A percentile compares a stretch with the other conserved stretches of the same genome.
Conservation (phyloP, 192 early-diverging fungal species). For the Umbelopsis sp. region DNA sequence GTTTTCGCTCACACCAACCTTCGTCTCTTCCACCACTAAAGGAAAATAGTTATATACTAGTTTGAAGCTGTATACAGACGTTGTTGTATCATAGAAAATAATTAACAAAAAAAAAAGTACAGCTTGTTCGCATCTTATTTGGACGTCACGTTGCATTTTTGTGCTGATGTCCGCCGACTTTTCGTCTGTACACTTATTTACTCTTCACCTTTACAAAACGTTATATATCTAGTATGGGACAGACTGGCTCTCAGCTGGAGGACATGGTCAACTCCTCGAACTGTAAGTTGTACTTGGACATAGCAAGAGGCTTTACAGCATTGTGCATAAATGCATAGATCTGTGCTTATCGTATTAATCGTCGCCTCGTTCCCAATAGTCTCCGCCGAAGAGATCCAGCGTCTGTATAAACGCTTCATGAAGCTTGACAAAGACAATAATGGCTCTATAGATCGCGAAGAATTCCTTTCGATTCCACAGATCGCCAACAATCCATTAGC, state of each 20-base stretch:
- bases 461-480: constrained; percentile 96
- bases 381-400: constrained; percentile 92
- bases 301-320: background rate
- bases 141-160: background rate
- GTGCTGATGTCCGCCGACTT: background rate
- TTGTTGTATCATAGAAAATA: constrained; percentile 20
- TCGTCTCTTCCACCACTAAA: constrained; percentile 96
- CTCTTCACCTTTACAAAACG: constrained; percentile 1
- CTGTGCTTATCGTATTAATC: background rate
- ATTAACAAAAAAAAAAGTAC: background rate
- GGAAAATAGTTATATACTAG: background rate
- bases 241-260: constrained; percentile 69
- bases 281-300: constrained; percentile 52
- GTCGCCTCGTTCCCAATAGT: constrained; percentile 42
- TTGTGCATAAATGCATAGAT: background rate
- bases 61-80: background rate
- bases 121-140: too few species aligned
- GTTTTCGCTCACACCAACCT: constrained; percentile 84
- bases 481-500: constrained; percentile 98
- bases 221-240: constrained; percentile 51
- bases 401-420: constrained; percentile 98
- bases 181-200: background rate
- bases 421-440: constrained; percentile 97
- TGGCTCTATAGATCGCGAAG: constrained; percentile 97
- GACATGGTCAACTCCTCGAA: constrained; percentile 80